These are phyloP conservation scores for Theobroma cacao DNA, from an alignment of 345 rosid genomes.

Conservation along the genomic window DNA sequence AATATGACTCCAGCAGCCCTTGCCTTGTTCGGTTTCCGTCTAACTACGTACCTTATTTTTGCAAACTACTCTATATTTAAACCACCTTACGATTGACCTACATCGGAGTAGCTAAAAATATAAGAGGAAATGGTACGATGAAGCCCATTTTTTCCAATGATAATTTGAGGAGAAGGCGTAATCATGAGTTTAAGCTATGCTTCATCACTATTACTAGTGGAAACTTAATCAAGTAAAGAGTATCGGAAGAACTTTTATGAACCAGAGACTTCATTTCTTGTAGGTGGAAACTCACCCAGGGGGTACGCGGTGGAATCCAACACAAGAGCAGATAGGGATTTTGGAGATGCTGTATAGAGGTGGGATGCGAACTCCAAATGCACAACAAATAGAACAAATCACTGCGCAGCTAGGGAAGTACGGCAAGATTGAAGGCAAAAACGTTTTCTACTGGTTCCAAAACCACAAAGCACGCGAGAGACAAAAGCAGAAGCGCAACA, in stretches of 20 bases:
- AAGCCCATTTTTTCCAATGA: background rate
- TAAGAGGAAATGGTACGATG: background rate
- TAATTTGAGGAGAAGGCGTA: background rate
- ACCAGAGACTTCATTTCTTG: background rate
- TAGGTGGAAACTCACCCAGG: slow-evolving; percentile 93
- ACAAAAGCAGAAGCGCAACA: slow-evolving; percentile 88
- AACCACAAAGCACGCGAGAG: slow-evolving; percentile 99
- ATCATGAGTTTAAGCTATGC: background rate
- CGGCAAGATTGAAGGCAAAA: slow-evolving; percentile 97
- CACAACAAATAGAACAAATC: slow-evolving; percentile 91
- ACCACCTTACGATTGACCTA: background rate
- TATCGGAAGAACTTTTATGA: background rate
- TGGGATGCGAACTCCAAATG: slow-evolving; percentile 94
- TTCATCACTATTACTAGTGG: background rate
- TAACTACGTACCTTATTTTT: background rate
- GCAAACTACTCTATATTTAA: background rate
- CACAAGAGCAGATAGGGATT: slow-evolving; percentile 95
- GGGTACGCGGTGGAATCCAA: slow-evolving; percentile 98
- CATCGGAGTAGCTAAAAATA: background rate
- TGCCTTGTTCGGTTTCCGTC: background rate
- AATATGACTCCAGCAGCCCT: background rate
- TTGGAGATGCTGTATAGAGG: slow-evolving; percentile 84
- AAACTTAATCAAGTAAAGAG: background rate
- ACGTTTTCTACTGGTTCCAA: slow-evolving; percentile 98
- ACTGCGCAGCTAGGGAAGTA: slow-evolving; percentile 72